A percentile compares a stretch with the other conserved stretches of the same genome.
Conservation (phyloP, 345 rosid genomes). For the Cochlearia excelsa region DNA sequence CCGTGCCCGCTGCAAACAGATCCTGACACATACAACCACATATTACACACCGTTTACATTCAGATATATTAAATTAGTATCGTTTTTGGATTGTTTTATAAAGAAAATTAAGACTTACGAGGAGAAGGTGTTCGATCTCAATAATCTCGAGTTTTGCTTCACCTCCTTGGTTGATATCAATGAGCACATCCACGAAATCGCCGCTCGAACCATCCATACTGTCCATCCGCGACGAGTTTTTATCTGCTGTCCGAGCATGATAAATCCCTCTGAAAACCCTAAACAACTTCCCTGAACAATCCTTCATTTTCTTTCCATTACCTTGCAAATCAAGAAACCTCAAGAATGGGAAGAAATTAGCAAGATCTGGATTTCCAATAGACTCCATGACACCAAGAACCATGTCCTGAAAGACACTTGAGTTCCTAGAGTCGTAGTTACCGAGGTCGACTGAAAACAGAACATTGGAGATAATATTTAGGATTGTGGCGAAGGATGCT, state of each 20-base stretch:
- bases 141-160: neutral
- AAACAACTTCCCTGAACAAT: constrained; percentile 14
- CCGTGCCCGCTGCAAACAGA: constrained; percentile 43
- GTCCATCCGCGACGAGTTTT: neutral
- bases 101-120: constrained; percentile 31
- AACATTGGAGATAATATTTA: constrained; percentile 30
- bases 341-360: constrained; percentile 27
- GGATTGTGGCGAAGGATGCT: constrained; percentile 28
- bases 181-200: constrained; percentile 24
- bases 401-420: constrained; percentile 16
- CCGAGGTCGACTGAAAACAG: constrained; percentile 28
- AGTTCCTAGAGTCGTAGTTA: constrained; percentile 17
- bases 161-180: constrained; percentile 24
- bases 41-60: neutral
- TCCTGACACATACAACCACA: constrained; percentile 30
- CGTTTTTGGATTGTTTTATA: too few species aligned
- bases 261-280: constrained; percentile 23
- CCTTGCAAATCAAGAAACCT: constrained; percentile 35
- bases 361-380: constrained; percentile 21
- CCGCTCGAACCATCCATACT: constrained; percentile 3
- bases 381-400: constrained; percentile 20
- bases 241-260: constrained; percentile 16
- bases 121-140: constrained; percentile 25
- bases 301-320: constrained; percentile 19
- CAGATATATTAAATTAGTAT: too few species aligned